Evolutionary conservation across 2,329 filamentous ascomycete species (phyloP), one percentile per base, ranked within the genome.

Genomic region (Ophiobolus disseminans): DNA sequence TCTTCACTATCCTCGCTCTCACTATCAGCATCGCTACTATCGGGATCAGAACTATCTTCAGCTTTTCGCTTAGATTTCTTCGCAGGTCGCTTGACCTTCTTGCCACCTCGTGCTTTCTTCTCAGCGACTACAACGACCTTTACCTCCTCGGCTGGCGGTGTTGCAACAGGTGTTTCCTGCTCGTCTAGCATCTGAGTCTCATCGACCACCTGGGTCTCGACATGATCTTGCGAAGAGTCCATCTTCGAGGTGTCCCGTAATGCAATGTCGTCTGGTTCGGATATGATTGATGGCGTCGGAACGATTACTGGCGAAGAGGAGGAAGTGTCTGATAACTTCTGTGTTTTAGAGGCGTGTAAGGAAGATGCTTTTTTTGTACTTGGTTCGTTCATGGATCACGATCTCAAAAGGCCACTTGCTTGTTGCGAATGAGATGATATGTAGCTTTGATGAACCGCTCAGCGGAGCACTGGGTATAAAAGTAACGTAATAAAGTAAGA

Each of bases 241-340:
- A 62, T 61, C 2, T 44, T 51, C 20, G 25, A 44, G 23, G 36
- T 46, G n/a, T 49, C 40, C 26, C 53, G 55, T 3, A 66, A 39
- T 6, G 45, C 48, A 20, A 60, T 39, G 5, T 49, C 51, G 31
- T 60, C 60, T 11, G 59, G 48, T 3, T 67, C 62, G 7, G 58
- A 59, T 10, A 43, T 55, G 3, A 60, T 50, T n/a, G 57, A 59
- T 1, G 64, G 64, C 9, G 65, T 67, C 9, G 62, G 40, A 17
- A 68, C 45, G 14, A 63, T 41, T 20, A 66, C 54, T 28, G 61
- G 63, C 7, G 64, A 64, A 4, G 64, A 68, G 10, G 38, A 49
- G 3, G 54, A 60, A 3, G 54, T 64, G 13, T 63, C 55, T 21
- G 61, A 64, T n/a, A 56, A 44, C 40, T 57, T 56, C 17, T 50